Base-by-base conservation (phyloP, 306 rosid species). In the Prunus mongolica region DNA sequence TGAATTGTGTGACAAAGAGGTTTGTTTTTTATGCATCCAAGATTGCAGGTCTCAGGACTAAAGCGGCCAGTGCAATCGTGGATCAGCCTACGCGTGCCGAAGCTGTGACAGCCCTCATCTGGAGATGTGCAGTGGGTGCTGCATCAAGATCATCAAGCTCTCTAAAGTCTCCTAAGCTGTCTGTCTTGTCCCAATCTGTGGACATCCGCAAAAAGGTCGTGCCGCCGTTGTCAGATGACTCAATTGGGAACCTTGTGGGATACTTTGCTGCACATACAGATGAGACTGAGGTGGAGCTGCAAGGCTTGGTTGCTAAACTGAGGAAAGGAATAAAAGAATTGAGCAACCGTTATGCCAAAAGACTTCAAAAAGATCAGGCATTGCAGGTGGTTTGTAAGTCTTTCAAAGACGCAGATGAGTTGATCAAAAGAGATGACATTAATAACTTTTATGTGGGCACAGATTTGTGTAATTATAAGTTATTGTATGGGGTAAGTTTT, bases 31-130 rank as follows among this genome's bases (percentile, higher is more conserved):
- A 52, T 51, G 73, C 65, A 24, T 20, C 65, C 8, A 32, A 76
- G 12, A 32, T 76, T 9, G 16, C 25, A 2, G 54, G 44, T 41
- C 73, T 76, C 2, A 16, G 8, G 73, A 14, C 52, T 3, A 52
- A 52, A 76, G 73, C 65, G 14, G 45, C 72, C 18, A 54, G 79
- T 38, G 44, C 14, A 38, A 41, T 19, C 24, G 79, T 76, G 27
- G 5, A 65, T 6, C 45, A 52, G 1, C 79, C 66, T 20, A 76
- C 73, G 12, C 15, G 12, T n/a, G 22, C 64, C n/a, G 64, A 71
- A 71, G 75, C 50, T 52, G 50, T 71, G 50, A 71, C 64, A 30
- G 75, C 75, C 44, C 75, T 71, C n/a, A 71, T 52, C n/a, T 71
- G 75, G 75, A 71, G 75, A 54, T 71, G 75, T 32, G 50, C 50